phyloP scores from a whole-genome alignment of 2,329 filamentous ascomycete genomes.

The Ophiostoma quercus region DNA sequence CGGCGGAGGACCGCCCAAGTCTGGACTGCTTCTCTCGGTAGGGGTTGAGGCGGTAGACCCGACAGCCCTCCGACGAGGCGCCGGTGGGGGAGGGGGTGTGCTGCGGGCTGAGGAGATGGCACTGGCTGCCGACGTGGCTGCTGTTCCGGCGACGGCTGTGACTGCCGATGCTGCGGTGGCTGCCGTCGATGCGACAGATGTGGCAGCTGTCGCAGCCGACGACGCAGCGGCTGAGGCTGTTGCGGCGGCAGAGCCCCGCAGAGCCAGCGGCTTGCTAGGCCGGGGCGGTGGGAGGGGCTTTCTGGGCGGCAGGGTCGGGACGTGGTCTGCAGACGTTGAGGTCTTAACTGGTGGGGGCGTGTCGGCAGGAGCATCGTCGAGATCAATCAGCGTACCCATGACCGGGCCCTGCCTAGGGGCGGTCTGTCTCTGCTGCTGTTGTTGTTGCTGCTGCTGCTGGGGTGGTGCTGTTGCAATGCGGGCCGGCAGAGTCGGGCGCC shows the following conservation, averaged over 20 bases:
- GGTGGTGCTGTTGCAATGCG: not conserved
- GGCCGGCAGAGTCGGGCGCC: conserved; percentile 11
- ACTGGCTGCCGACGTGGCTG: conserved; percentile 12
- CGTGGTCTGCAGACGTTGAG: not conserved
- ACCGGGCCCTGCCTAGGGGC: conserved; percentile 33
- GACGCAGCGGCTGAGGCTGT: conserved; percentile 22
- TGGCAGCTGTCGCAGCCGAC: not conserved
- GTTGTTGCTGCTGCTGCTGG: conserved; percentile 4
- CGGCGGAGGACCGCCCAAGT: conserved; percentile 22
- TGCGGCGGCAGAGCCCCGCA: conserved; percentile 42
- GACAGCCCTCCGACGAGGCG: conserved; percentile 16
- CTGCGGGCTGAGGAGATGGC: not conserved
- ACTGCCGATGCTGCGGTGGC: not conserved
- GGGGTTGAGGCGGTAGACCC: conserved; percentile 35
- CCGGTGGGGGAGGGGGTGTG: conserved; percentile 19
- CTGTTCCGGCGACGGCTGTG: not conserved
- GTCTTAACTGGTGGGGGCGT: not conserved
- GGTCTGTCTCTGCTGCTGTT: not conserved
- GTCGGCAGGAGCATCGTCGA: conserved; percentile 48
- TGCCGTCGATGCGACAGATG: not conserved
- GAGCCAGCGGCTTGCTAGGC: conserved; percentile 52
- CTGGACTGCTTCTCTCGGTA: conserved; percentile 24
- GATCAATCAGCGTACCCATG: conserved; percentile 58
- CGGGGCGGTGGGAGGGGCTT: conserved; percentile 47
- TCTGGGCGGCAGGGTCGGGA: conserved; percentile 15